Evolutionary conservation across 1,284 basidiomycete genomes (phyloP).

Genomic region (Pseudozyma thailandica): DNA sequence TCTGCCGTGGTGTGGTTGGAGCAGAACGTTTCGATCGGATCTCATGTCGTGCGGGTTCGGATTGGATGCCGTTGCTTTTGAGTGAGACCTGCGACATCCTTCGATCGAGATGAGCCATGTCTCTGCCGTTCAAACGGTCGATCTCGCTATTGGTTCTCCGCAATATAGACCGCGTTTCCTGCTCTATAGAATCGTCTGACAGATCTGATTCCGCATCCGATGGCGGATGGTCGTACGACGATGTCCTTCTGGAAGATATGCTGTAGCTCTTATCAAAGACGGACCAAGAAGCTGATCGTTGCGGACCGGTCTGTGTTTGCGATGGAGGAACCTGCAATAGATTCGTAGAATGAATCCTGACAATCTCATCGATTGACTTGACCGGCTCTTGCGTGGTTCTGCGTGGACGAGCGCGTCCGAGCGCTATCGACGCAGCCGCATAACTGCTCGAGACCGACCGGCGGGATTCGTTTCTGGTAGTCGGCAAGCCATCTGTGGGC

Average conservation of each 20-base stretch:
- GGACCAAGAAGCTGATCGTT: slow-evolving; percentile 45
- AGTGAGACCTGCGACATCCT: neutral
- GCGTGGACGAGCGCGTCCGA: slow-evolving; percentile 13
- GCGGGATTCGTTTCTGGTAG: neutral
- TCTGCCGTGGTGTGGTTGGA: slow-evolving; percentile 71
- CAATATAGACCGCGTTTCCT: slow-evolving; percentile 19
- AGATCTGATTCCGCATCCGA: slow-evolving; percentile 11
- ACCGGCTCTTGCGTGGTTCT: slow-evolving; percentile 15
- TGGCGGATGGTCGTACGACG: neutral
- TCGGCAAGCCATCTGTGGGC: neutral
- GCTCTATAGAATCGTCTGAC: slow-evolving; percentile 27
- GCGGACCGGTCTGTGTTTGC: slow-evolving; percentile 49
- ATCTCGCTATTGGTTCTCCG: neutral
- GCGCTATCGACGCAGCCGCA: slow-evolving; percentile 34
- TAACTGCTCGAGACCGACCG: slow-evolving; percentile 18
- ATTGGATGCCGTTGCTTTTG: neutral
- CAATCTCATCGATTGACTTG: slow-evolving; percentile 68
- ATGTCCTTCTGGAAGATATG: neutral
- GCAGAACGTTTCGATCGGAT: neutral
- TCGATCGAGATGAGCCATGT: slow-evolving; percentile 3
- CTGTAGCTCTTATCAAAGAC: slow-evolving; percentile 34
- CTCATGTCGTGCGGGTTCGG: neutral
- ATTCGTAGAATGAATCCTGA: slow-evolving; percentile 66
- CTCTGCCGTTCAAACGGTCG: slow-evolving; percentile 2
- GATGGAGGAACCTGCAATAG: slow-evolving; percentile 50